Percentiles rank a stretch among this genome's conserved stretches.
Evolutionary conservation across 2,329 filamentous ascomycete genomes (phyloP).

Genomic region (Fusarium duplospermum): DNA sequence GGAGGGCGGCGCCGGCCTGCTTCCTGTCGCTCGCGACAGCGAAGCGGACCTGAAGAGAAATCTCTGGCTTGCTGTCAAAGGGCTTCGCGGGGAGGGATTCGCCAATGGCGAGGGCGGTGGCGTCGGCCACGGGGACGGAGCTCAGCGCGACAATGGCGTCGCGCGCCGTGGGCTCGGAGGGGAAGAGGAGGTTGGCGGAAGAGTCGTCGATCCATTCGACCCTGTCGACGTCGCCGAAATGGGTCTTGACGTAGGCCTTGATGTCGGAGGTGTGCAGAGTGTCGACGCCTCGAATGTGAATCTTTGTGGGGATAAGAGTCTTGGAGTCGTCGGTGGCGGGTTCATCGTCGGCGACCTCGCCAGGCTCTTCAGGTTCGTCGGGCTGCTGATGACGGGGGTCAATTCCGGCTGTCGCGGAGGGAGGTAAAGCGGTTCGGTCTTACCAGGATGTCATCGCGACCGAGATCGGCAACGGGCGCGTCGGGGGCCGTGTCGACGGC

Average conservation of each 20-base stretch:
- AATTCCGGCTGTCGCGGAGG: constrained; percentile 16
- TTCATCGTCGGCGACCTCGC: constrained; percentile 53
- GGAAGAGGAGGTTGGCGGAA: constrained; percentile 88
- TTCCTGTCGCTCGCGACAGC: constrained; percentile 84
- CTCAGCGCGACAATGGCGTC: constrained; percentile 67
- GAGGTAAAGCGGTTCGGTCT: constrained; percentile 9
- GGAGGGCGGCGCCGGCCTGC: constrained; percentile 77
- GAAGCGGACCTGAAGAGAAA: constrained; percentile 77
- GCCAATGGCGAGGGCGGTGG: constrained; percentile 66
- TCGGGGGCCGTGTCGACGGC: constrained; percentile 55
- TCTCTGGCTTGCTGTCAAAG: constrained; percentile 74
- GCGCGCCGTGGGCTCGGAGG: constrained; percentile 61
- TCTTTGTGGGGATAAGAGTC: constrained; percentile 62
- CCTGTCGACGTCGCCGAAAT: constrained; percentile 70
- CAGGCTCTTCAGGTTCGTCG: constrained; percentile 53
- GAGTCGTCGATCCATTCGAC: constrained; percentile 97
- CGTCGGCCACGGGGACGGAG: constrained; percentile 63
- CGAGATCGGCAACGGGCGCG: constrained; percentile 42
- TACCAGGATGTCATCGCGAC: constrained; percentile 54
- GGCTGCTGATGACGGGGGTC: constrained; percentile 45
- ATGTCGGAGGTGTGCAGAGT: constrained; percentile 84
- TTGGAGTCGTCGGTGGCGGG: constrained; percentile 42
- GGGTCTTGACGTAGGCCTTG: constrained; percentile 76
- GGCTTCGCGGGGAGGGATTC: constrained; percentile 78
- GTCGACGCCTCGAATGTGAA: constrained; percentile 88